A percentile compares a stretch with the other conserved stretches of the same genome.
phyloP scores from a whole-genome alignment of 1,139 yeast genomes.

The Geotrichum restrictum region DNA sequence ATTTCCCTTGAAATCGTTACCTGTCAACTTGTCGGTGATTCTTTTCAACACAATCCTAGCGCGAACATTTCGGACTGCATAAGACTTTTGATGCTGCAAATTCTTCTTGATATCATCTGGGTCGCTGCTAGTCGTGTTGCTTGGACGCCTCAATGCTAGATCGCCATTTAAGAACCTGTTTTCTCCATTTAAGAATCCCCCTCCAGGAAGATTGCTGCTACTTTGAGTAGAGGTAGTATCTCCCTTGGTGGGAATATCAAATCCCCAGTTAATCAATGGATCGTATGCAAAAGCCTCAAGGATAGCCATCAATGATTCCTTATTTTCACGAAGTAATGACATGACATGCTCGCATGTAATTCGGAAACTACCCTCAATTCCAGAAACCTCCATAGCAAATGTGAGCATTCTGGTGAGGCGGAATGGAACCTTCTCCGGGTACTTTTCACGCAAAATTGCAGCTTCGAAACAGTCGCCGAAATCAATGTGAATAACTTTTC shows the following conservation, averaged over 20 bases:
- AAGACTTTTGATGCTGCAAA: slow-evolving; percentile 54
- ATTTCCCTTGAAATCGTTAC: slow-evolving; percentile 79
- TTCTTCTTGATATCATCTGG: slow-evolving; percentile 12
- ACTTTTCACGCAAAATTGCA: slow-evolving; percentile 91
- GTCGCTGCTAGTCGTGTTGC: not conserved
- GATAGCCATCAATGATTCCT: slow-evolving; percentile 95
- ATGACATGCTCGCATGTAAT: slow-evolving; percentile 96
- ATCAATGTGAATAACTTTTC: slow-evolving; percentile 94
- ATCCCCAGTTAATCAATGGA: slow-evolving; percentile 98
- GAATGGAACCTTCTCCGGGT: slow-evolving; percentile 97
- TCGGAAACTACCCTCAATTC: slow-evolving; percentile 95
- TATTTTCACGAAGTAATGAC: slow-evolving; percentile 88
- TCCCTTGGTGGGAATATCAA: slow-evolving; percentile 81
- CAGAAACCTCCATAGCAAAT: slow-evolving; percentile 98
- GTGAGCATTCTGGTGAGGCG: slow-evolving; percentile 94
- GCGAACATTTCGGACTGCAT: slow-evolving; percentile 68
- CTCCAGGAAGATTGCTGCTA: slow-evolving; percentile 13
- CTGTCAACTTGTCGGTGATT: slow-evolving; percentile 87
- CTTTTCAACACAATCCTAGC: slow-evolving; percentile 87
- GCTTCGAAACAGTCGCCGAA: slow-evolving; percentile 99
- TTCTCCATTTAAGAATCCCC: slow-evolving; percentile 12
- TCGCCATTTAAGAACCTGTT: slow-evolving; percentile 5
- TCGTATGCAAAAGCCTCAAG: slow-evolving; percentile 98
- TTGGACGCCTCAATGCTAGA: slow-evolving; percentile 12
- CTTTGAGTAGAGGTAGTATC: slow-evolving; percentile 61